Conservation (phyloP, 805 yeast species). For the Alloascoidea hylecoeti region DNA sequence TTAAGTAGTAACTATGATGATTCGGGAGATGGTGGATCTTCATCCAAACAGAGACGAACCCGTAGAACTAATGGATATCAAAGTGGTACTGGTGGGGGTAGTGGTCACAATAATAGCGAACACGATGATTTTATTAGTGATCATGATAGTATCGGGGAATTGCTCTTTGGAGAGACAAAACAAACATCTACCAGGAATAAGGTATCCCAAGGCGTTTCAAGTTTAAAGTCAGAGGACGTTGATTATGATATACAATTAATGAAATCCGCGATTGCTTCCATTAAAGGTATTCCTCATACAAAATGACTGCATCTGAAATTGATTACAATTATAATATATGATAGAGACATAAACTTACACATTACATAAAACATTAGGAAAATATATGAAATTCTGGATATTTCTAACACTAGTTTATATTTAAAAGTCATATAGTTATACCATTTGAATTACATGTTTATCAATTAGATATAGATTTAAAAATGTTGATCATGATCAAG, state of each 20-base stretch:
- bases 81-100: conserved; percentile 13
- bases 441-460: too few relatives aligned
- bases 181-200: conserved; percentile 26
- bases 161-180: conserved; percentile 25
- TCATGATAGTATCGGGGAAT: conserved; percentile 40
- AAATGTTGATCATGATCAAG: too few relatives aligned
- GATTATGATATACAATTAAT: conserved; percentile 59
- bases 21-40: conserved; percentile 12
- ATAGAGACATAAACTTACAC: too few relatives aligned
- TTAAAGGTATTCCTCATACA: too few relatives aligned
- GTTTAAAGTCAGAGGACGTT: conserved; percentile 67
- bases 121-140: conserved; percentile 28
- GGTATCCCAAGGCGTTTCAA: conserved; percentile 59
- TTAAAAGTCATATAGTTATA: too few relatives aligned
- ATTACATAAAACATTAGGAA: too few relatives aligned
- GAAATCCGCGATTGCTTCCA: too few relatives aligned
- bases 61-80: conserved; percentile 11
- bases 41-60: conserved; percentile 4
- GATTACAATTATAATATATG: too few relatives aligned
- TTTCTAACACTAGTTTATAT: too few relatives aligned
- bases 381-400: too few relatives aligned
- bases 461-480: too few relatives aligned
- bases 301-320: too few relatives aligned
- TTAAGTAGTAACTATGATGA: conserved; percentile 12
- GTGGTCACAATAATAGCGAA: conserved; percentile 14